Conservation (phyloP, 768 basidiomycete species). For the Tylopilus cervinicoccineus region DNA sequence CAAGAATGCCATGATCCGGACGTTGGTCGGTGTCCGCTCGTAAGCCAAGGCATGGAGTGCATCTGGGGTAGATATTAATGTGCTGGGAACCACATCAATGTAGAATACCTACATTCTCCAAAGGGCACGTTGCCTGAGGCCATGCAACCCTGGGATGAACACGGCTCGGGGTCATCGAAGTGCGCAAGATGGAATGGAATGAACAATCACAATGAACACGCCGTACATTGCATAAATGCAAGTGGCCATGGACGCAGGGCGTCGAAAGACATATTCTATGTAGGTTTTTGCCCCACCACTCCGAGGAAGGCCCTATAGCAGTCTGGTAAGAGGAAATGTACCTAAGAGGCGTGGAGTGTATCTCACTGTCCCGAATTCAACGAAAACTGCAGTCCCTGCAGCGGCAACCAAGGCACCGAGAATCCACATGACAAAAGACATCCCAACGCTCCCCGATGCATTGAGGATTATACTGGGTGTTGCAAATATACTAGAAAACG, state of each 20-base stretch:
- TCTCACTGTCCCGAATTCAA: slow-evolving; percentile 70
- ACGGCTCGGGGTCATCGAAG: not conserved
- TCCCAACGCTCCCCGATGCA: slow-evolving; percentile 66
- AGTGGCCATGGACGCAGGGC: slow-evolving; percentile 57
- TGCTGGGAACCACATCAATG: not conserved
- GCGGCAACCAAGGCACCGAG: slow-evolving; percentile 61
- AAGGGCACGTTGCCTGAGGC: slow-evolving; percentile 63
- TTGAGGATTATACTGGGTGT: slow-evolving; percentile 65
- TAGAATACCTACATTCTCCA: slow-evolving; percentile 61
- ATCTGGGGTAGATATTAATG: slow-evolving; percentile 40
- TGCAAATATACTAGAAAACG: slow-evolving; percentile 55
- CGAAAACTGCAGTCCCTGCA: slow-evolving; percentile 64
- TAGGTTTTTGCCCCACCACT: slow-evolving; percentile 79
- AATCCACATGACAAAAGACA: slow-evolving; percentile 68
- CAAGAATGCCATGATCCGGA: slow-evolving; percentile 50
- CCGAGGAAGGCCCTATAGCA: slow-evolving; percentile 54
- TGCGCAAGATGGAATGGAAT: not conserved
- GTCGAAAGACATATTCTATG: slow-evolving; percentile 63
- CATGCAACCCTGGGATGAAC: slow-evolving; percentile 48
- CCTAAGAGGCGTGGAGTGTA: not conserved
- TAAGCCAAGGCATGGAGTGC: slow-evolving; percentile 50
- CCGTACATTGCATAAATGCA: slow-evolving; percentile 58
- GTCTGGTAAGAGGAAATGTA: not conserved
- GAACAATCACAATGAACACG: slow-evolving; percentile 46
- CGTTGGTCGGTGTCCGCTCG: slow-evolving; percentile 41